Evolutionary conservation across 192 early-diverging fungal genomes (phyloP), one percentile per base, ranked within the genome.

Genomic region (Gryganskiella cystojenkinii): DNA sequence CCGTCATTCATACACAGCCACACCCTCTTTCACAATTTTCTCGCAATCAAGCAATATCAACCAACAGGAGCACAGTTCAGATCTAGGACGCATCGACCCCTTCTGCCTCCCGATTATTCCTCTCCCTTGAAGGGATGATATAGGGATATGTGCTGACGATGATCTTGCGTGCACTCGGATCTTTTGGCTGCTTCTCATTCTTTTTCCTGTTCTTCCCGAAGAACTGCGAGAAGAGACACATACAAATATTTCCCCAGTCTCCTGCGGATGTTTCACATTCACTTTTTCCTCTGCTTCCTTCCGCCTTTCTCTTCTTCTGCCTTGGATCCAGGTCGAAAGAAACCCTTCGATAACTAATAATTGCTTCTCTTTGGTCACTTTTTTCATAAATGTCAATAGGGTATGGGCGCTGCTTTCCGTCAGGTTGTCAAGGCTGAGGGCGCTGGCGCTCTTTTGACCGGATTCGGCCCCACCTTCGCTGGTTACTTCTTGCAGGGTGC

Each of bases 401-500:
- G 86, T 80, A 89, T 89, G 86, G 60, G 81, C 62, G 60, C 61
- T 63, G 73, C 75, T 82, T 88, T 88, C 83, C 85, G 85, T 74
- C 84, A 87, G 64, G 84, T 89, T 43, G 61, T 84, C 70, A 76
- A 72, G 50, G 81, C 78, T 62, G 85, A 89, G 74, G 90, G 90
- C 83, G 85, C 87, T 71, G 88, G 83, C 79, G 90, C 87, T 46
- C 85, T 91, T 52, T 69, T 85, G 67, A 91, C 90, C 70, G 90
- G 90, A 79, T 88, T 91, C 71, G 90, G 90, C 60, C 89, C 90
- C 53, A 91, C 90, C 49, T 84, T 85, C 52, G 87, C 84, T 61
- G 90, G 90, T 81, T 91, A 91, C 84, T 91, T 90, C 83, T 83
- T 91, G 70, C 90, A 91, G 57, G 90, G 90, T 69, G 87, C 87